A percentile compares a stretch with the other conserved stretches of the same genome.
Conservation (phyloP, 345 rosid genomes). For the Sonneratia caseolaris region DNA sequence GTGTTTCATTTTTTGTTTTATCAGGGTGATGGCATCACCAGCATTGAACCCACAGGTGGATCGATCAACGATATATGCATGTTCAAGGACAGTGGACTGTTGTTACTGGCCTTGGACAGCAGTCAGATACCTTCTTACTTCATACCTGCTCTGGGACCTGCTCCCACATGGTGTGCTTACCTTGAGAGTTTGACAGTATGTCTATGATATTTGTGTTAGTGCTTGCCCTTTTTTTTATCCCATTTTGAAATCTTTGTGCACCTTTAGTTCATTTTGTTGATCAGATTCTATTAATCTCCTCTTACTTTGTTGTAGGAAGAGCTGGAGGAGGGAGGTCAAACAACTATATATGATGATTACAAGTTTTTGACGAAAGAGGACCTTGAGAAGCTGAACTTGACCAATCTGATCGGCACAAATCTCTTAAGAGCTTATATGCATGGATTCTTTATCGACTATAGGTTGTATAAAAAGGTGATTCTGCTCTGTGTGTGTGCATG, state of each 20-base stretch:
- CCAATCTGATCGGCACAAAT: conserved; percentile 80
- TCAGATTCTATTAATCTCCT: background rate
- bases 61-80: conserved; percentile 81
- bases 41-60: conserved; percentile 84
- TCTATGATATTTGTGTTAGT: conserved; percentile 1
- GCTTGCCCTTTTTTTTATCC: background rate
- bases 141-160: conserved; percentile 89
- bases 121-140: conserved; percentile 82
- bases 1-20: conserved; percentile 4
- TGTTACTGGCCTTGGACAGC: conserved; percentile 75
- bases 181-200: conserved; percentile 76
- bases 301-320: conserved; percentile 55
- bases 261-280: conserved; percentile 2
- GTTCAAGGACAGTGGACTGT: conserved; percentile 74
- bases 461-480: conserved; percentile 69
- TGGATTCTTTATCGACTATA: conserved; percentile 71
- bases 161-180: conserved; percentile 84
- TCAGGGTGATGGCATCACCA: conserved; percentile 88
- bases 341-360: conserved; percentile 72
- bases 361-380: conserved; percentile 86
- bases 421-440: conserved; percentile 90
- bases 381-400: conserved; percentile 68
- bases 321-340: conserved; percentile 76
- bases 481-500: background rate
- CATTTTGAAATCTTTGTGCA: background rate